phyloP scores from a whole-genome alignment of 2,329 filamentous ascomycete genomes.

The Xylariaceae sp. region DNA sequence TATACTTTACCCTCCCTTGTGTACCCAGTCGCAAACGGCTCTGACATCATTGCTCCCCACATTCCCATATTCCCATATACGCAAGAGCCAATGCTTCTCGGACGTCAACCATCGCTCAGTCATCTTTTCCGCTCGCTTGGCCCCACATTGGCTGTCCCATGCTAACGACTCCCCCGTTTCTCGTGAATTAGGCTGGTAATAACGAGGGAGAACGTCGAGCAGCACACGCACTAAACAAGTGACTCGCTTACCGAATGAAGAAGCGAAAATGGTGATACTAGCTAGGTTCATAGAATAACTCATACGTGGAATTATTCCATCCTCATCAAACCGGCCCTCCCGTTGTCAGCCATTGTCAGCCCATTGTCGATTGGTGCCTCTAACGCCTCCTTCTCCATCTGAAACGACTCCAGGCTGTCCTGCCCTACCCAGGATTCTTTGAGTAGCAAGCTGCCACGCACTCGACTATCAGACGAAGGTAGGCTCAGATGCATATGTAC shows the following conservation, averaged over 20 bases:
- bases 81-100: conserved; percentile 30
- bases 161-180: too few species aligned
- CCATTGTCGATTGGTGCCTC: too few species aligned
- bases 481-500: neutral
- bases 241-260: conserved; percentile 12
- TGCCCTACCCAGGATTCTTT: neutral
- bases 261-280: too few species aligned
- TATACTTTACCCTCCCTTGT: neutral
- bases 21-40: conserved; percentile 7
- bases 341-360: too few species aligned
- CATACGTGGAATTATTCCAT: too few species aligned
- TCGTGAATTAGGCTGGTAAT: neutral
- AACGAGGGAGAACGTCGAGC: conserved; percentile 1
- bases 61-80: conserved; percentile 17
- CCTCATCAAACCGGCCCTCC: neutral
- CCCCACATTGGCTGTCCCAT: conserved; percentile 16
- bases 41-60: conserved; percentile 39
- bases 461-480: too few species aligned
- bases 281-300: too few species aligned
- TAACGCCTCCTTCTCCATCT: too few species aligned
- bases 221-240: neutral
- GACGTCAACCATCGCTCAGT: conserved; percentile 25
- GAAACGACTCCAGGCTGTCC: neutral
- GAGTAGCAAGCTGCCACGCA: too few species aligned
- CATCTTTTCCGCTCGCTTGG: too few species aligned